Percentiles rank a stretch among this genome's conserved stretches.
Evolutionary conservation across 169 alveolate species (phyloP).

Genomic region (Perkinsus chesapeaki): DNA sequence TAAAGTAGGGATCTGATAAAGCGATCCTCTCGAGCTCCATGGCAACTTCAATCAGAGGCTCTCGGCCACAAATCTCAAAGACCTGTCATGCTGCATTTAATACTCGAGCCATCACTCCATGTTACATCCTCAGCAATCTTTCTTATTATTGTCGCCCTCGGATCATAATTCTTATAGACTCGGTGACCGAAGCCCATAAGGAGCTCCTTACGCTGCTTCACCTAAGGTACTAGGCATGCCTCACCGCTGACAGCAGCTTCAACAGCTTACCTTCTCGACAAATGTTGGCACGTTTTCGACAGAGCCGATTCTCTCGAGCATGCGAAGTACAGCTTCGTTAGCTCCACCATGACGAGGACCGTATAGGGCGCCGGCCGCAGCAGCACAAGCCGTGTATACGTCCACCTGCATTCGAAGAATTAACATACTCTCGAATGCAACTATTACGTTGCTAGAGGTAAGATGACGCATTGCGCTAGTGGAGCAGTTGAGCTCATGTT

Average conservation of each 20-base stretch:
- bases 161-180: slow-evolving; percentile 77
- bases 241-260: background rate
- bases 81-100: background rate
- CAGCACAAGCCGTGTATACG: slow-evolving; percentile 52
- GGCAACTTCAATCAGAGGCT: slow-evolving; percentile 59
- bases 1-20: slow-evolving; percentile 65
- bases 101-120: background rate
- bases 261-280: slow-evolving; percentile 28
- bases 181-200: slow-evolving; percentile 82
- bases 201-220: slow-evolving; percentile 57
- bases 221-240: background rate
- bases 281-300: slow-evolving; percentile 42
- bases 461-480: slow-evolving; percentile 73
- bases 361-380: slow-evolving; percentile 78
- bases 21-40: slow-evolving; percentile 64
- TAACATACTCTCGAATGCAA: slow-evolving; percentile 20
- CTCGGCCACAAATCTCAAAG: slow-evolving; percentile 32
- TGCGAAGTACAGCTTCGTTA: slow-evolving; percentile 70
- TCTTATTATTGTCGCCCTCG: slow-evolving; percentile 61
- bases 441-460: slow-evolving; percentile 58
- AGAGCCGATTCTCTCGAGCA: slow-evolving; percentile 62
- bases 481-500: slow-evolving; percentile 74
- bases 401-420: background rate
- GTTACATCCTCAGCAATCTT: slow-evolving; percentile 26
- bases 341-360: slow-evolving; percentile 86